These are phyloP conservation scores for Carex cristatella DNA, from an alignment of 176 grass and related monocot genomes.

Conservation along the genomic window DNA sequence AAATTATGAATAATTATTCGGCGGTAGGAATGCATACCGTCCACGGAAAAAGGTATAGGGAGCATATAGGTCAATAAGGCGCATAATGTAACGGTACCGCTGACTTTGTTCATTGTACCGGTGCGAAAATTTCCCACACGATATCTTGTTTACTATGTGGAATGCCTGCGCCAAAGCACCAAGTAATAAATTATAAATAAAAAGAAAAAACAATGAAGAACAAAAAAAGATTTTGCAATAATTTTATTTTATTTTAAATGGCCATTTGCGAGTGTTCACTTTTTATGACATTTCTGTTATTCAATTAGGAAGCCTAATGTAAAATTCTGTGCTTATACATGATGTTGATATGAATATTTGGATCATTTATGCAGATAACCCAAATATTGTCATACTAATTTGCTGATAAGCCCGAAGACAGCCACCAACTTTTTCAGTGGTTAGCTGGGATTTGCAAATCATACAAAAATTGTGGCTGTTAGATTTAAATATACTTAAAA, in stretches of 20 bases:
- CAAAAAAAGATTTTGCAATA: too few relatives aligned
- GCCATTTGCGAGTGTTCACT: not conserved
- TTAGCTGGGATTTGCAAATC: not conserved
- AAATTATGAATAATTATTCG: slow-evolving; percentile 14
- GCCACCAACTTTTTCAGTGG: not conserved
- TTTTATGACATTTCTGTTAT: not conserved
- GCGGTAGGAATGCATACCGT: not conserved
- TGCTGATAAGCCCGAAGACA: not conserved
- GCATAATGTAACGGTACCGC: slow-evolving; percentile 50
- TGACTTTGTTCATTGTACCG: slow-evolving; percentile 19
- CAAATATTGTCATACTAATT: not conserved
- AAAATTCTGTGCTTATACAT: not conserved
- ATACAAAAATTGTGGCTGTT: not conserved
- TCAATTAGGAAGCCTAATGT: not conserved
- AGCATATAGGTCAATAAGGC: slow-evolving; percentile 51
- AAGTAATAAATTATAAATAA: not conserved
- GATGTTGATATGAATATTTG: not conserved
- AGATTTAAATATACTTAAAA: not conserved
- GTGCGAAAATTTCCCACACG: not conserved
- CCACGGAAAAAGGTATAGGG: slow-evolving; percentile 57
- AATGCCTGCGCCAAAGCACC: slow-evolving; percentile 21
- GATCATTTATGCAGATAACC: not conserved
- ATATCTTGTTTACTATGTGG: slow-evolving; percentile 24
- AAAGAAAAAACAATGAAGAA: not conserved
- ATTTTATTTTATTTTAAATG: not conserved